phyloP scores from a whole-genome alignment of 176 grass and related monocot species.

The Areca catechu region DNA sequence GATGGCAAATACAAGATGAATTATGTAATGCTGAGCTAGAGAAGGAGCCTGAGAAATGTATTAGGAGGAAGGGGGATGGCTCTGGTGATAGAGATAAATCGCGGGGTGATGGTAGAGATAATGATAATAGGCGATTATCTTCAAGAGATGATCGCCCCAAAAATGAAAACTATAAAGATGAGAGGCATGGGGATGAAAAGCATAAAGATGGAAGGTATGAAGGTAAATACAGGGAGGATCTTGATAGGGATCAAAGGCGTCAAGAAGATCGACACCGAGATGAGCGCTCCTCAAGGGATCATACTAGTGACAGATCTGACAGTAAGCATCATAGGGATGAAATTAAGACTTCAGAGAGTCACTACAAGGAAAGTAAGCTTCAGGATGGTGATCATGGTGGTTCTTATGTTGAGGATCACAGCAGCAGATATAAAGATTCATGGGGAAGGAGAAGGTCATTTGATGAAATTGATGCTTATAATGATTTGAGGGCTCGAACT shows the following conservation, averaged over 20 bases:
- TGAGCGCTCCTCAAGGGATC: constrained; percentile 17
- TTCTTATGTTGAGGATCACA: constrained; percentile 11
- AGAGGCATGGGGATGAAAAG: constrained; percentile 19
- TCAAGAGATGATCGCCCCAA: constrained; percentile 7
- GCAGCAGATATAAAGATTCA: constrained; percentile 23
- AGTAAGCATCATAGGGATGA: constrained; percentile 30
- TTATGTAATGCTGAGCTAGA: constrained; percentile 16
- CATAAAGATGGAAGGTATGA: constrained; percentile 17
- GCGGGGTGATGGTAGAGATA: constrained; percentile 5
- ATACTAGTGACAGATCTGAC: constrained; percentile 15
- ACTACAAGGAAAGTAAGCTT: constrained; percentile 22
- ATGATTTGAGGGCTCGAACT: constrained; percentile 17
- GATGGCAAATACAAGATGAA: constrained; percentile 14
- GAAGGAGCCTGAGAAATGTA: constrained; percentile 18
- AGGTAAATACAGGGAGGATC: constrained; percentile 20
- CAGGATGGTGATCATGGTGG: constrained; percentile 11
- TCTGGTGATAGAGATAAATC: constrained; percentile 31
- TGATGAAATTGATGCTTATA: constrained; percentile 24
- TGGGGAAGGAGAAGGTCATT: constrained; percentile 33
- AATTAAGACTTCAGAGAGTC: constrained; percentile 9
- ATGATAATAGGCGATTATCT: constrained; percentile 9
- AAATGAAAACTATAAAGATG: constrained; percentile 15
- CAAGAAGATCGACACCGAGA: constrained; percentile 19
- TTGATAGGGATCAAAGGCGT: constrained; percentile 24
- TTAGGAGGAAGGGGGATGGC: constrained; percentile 12